Evolutionary conservation across 2,329 filamentous ascomycete species (phyloP).

Genomic region (Stagonosporopsis rhizophila): DNA sequence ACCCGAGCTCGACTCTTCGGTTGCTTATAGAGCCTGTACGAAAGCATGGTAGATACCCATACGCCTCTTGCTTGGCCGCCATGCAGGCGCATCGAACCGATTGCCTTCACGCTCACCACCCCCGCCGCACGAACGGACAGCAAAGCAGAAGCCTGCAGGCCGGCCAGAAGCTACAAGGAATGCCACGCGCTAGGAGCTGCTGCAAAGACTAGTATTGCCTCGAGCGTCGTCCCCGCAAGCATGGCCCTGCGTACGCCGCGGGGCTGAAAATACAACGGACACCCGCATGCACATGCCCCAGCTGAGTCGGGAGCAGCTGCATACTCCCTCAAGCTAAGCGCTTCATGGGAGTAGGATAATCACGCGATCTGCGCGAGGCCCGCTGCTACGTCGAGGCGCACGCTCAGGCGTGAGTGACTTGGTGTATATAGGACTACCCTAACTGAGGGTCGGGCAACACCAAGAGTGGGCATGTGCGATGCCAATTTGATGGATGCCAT

Average conservation of each 20-base stretch:
- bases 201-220: not conserved
- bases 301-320: not conserved
- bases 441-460: not conserved
- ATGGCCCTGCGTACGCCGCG: not conserved
- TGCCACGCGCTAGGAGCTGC: no score
- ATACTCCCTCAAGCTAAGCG: not conserved
- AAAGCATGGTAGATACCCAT: not conserved
- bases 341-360: not conserved
- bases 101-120: not conserved
- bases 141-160: not conserved
- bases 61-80: not conserved
- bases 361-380: not conserved
- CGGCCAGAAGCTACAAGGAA: not conserved
- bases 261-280: not conserved
- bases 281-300: not conserved
- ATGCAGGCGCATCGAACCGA: not conserved
- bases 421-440: not conserved
- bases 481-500: not conserved
- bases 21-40: not conserved
- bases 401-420: not conserved
- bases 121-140: not conserved
- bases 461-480: not conserved
- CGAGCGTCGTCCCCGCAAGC: not conserved
- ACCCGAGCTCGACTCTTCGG: not conserved
- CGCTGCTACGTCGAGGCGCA: not conserved